Evolutionary conservation across 331 rosid species (phyloP).

Genomic region (Spiraea crenata): DNA sequence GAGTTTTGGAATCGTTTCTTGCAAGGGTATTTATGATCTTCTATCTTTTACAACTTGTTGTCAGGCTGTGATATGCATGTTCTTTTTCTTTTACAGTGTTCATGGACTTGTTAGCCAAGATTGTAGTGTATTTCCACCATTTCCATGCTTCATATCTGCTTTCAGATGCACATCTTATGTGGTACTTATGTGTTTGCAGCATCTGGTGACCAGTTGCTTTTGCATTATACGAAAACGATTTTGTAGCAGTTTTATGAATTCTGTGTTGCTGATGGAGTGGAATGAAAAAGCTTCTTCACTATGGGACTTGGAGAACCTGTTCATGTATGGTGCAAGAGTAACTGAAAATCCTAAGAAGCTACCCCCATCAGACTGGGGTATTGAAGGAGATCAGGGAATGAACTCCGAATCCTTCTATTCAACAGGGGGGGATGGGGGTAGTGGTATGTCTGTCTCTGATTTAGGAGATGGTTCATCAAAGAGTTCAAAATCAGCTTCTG

Average conservation of each 20-base stretch:
- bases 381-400: conserved; percentile 52
- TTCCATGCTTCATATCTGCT: conserved; percentile 8
- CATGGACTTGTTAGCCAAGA: neutral
- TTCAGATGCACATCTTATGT: conserved; percentile 11
- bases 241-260: conserved; percentile 25
- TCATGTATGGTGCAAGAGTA: conserved; percentile 48
- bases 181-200: conserved; percentile 36
- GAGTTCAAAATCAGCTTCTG: conserved; percentile 72
- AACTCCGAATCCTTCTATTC: conserved; percentile 51
- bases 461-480: conserved; percentile 46
- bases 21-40: neutral
- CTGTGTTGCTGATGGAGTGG: conserved; percentile 70
- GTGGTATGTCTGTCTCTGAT: conserved; percentile 55
- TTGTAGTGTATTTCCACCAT: neutral
- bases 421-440: conserved; percentile 38
- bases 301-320: conserved; percentile 85
- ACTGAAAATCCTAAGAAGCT: conserved; percentile 51
- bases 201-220: conserved; percentile 28
- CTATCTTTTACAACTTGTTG: neutral
- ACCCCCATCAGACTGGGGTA: conserved; percentile 44
- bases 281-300: conserved; percentile 51
- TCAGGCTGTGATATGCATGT: conserved; percentile 7
- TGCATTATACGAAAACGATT: conserved; percentile 24
- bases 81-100: neutral
- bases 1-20: neutral